These are phyloP conservation scores for Choiromyces venosus DNA, from an alignment of 495 filamentous ascomycete species.

Conservation along the genomic window DNA sequence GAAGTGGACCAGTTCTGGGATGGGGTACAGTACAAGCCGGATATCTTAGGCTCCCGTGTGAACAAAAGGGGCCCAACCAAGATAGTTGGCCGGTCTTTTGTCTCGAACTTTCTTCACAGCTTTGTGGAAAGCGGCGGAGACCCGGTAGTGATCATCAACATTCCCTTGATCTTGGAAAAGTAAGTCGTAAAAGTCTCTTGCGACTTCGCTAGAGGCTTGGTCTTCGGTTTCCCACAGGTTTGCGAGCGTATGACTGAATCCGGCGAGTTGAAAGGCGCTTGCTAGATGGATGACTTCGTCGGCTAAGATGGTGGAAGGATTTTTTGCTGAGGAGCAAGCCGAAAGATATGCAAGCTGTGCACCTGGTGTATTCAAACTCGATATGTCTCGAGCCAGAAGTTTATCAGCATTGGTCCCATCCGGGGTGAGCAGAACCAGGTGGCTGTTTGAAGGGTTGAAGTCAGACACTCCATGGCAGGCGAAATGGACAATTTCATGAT, in stretches of 20 bases:
- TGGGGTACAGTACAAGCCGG: too few relatives aligned
- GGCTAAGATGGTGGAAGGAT: conserved; percentile 14
- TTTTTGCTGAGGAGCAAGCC: conserved; percentile 41
- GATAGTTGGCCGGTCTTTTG: neutral
- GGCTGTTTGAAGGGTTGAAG: conserved; percentile 29
- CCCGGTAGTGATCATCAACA: conserved; percentile 2
- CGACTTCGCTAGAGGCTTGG: conserved; percentile 8
- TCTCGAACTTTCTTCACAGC: conserved; percentile 17
- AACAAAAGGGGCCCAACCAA: conserved; percentile 24
- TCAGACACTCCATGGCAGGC: conserved; percentile 32
- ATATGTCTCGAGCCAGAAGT: neutral
- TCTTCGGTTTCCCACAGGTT: conserved; percentile 40
- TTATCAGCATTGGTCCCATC: neutral
- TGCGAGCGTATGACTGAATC: conserved; percentile 43
- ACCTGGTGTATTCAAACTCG: conserved; percentile 2
- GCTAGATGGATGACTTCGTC: conserved; percentile 43
- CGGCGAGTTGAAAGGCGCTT: conserved; percentile 43
- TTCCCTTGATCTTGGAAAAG: conserved; percentile 10
- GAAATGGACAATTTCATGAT: conserved; percentile 29
- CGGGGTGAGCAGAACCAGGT: conserved; percentile 15
- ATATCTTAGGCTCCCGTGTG: conserved; percentile 24
- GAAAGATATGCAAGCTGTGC: conserved; percentile 39
- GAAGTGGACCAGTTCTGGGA: too few relatives aligned
- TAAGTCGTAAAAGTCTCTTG: conserved; percentile 15
- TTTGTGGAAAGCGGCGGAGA: conserved; percentile 19